Conservation (phyloP, 75 land plant genomes). For the Cupressus sempervirens region DNA sequence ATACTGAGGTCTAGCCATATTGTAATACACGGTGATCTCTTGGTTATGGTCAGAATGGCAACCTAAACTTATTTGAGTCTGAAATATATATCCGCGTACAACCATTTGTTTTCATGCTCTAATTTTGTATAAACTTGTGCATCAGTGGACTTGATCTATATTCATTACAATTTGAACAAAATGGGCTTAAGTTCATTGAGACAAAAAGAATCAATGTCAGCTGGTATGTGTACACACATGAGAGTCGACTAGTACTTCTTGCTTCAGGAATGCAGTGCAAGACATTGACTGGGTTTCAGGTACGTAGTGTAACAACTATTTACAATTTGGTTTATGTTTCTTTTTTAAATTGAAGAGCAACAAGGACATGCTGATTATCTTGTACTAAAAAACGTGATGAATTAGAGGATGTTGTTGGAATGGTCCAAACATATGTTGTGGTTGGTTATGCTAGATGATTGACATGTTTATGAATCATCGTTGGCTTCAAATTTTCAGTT, state of each 20-base stretch:
- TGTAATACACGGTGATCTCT: neutral
- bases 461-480: no score
- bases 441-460: no score
- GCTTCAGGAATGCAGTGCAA: constrained; percentile 98
- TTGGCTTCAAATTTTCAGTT: no score
- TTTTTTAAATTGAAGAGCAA: neutral
- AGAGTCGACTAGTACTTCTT: constrained; percentile 94
- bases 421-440: no score
- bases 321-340: neutral
- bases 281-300: constrained; percentile 81
- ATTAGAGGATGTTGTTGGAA: no score
- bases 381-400: neutral
- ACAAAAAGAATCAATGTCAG: constrained; percentile 63
- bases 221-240: constrained; percentile 95
- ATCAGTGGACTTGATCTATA: constrained; percentile 89
- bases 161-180: constrained; percentile 45
- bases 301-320: constrained; percentile 13
- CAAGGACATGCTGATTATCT: neutral
- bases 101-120: neutral
- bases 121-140: constrained; percentile 4
- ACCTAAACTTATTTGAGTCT: neutral
- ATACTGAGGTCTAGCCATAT: neutral
- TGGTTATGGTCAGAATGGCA: no score
- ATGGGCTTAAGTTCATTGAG: constrained; percentile 66
- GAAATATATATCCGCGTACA: neutral